phyloP scores from a whole-genome alignment of 2,329 filamentous ascomycete species.

The Thelonectria rubi region DNA sequence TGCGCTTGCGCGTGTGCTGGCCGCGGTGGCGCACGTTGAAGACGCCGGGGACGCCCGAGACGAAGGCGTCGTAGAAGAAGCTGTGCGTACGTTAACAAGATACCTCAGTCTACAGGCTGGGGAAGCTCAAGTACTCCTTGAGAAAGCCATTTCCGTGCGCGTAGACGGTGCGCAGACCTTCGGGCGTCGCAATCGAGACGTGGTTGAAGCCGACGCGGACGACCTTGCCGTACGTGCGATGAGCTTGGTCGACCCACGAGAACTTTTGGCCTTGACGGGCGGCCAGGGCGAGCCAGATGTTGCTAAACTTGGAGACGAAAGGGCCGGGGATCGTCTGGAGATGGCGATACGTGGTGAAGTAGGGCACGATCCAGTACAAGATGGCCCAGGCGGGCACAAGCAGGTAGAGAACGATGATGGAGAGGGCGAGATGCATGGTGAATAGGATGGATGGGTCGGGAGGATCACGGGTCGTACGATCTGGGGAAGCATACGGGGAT shows the following conservation, averaged over 20 bases:
- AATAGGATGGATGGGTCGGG: not conserved
- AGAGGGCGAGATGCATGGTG: conserved; percentile 12
- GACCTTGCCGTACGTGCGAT: conserved; percentile 22
- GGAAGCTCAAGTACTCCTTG: conserved; percentile 18
- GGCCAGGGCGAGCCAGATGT: conserved; percentile 21
- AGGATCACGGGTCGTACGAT: not conserved
- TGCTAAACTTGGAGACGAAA: conserved; percentile 22
- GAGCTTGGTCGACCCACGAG: conserved; percentile 21
- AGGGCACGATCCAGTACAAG: conserved; percentile 25
- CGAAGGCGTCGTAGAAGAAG: conserved; percentile 24
- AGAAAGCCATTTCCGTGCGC: conserved; percentile 29
- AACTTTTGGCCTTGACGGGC: conserved; percentile 20
- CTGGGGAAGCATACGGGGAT: not conserved
- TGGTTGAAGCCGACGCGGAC: conserved; percentile 27
- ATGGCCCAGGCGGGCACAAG: conserved; percentile 14
- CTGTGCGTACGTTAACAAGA: conserved; percentile 1
- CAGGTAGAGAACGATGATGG: not conserved
- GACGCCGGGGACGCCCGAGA: conserved; percentile 22
- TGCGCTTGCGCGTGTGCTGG: conserved; percentile 23
- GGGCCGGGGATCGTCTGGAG: conserved; percentile 23
- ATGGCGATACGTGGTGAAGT: conserved; percentile 26
- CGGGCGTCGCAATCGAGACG: conserved; percentile 23
- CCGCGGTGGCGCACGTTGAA: conserved; percentile 24
- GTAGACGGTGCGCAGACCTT: conserved; percentile 24
- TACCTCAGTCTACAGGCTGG: not conserved